Evolutionary conservation across 2,329 filamentous ascomycete species (phyloP), one percentile per base, ranked within the genome.

Genomic region (Biscogniauxia marginata): DNA sequence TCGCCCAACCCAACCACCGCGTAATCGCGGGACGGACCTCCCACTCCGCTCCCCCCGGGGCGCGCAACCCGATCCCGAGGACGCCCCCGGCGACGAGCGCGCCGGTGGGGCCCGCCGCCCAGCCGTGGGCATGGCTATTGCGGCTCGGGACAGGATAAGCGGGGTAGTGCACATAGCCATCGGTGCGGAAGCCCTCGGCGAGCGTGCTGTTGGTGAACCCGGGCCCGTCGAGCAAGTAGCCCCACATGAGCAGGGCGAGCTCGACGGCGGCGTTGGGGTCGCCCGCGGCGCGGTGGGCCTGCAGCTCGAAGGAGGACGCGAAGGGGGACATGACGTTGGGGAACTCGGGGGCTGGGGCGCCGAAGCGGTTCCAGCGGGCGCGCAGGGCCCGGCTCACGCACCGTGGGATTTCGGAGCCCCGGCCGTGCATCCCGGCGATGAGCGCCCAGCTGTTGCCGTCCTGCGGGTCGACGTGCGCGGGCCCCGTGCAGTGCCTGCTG

Each of bases 171-270:
- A 70, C 54, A 56, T 69, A 51, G 34, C 74, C 75, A 57, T 76
- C 70, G 6, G 71, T 66, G 7, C 68, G 62, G 57, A 75, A 77
- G 3, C 75, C 75, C 60, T 77, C 75, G 18, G 74, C 71, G 21
- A 77, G 71, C 3, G 75, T 77, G 25, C 65, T 70, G 58, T 75
- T 73, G n/a, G 75, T 77, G 60, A 76, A 74, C 11, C 73, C 71
- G 2, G 67, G 66, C 7, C 73, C 55, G n/a, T 58, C 71, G 16
- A 76, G 69, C 63, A 75, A 73, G 62, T 72, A 73, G n/a, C 70
- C 73, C 74, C 74, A 76, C 60, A 69, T 67, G 1, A 68, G 63
- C 0, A 73, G 65, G 51, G 76, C 74, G 8, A 80, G 69, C n/a
- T 77, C 74, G 3, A 80, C 66, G 0, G 76, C 75, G 0, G 67